These are phyloP conservation scores for Sanghuangporus sanghuang DNA, from an alignment of 1,284 basidiomycete genomes.

Conservation along the genomic window DNA sequence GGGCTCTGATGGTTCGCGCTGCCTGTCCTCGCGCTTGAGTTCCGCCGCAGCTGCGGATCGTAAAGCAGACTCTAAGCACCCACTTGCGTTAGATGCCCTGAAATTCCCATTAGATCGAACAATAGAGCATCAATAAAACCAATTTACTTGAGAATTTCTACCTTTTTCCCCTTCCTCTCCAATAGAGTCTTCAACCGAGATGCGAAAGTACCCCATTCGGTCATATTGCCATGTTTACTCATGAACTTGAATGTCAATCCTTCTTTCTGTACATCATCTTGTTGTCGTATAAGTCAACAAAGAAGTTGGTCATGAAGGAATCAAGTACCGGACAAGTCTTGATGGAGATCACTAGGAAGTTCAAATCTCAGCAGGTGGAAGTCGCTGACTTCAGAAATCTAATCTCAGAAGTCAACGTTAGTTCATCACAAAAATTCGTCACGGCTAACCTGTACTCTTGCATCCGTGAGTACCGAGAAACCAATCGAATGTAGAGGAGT, in stretches of 20 bases:
- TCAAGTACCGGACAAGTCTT: not conserved
- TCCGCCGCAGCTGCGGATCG: not conserved
- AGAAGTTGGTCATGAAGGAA: not conserved
- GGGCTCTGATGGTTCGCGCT: not conserved
- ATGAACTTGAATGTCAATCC: slow-evolving; percentile 5
- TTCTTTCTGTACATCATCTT: not conserved
- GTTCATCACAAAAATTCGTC: not conserved
- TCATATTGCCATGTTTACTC: not conserved
- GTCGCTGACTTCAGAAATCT: not conserved
- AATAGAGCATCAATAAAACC: not conserved
- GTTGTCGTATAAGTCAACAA: not conserved
- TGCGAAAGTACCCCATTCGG: not conserved
- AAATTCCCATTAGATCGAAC: not conserved
- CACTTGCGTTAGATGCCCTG: not conserved
- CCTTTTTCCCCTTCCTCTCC: not conserved
- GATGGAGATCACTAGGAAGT: not conserved
- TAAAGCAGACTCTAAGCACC: not conserved
- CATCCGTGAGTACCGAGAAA: not conserved
- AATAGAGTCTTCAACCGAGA: not conserved
- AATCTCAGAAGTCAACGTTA: not conserved
- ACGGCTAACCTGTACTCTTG: not conserved
- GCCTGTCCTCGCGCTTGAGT: not conserved
- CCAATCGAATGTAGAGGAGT: not conserved
- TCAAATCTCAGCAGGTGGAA: not conserved
- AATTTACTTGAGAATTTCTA: not conserved